Evolutionary conservation across 306 rosid species (phyloP), one percentile per base, ranked within the genome.

Genomic region (Calophaca sinica): DNA sequence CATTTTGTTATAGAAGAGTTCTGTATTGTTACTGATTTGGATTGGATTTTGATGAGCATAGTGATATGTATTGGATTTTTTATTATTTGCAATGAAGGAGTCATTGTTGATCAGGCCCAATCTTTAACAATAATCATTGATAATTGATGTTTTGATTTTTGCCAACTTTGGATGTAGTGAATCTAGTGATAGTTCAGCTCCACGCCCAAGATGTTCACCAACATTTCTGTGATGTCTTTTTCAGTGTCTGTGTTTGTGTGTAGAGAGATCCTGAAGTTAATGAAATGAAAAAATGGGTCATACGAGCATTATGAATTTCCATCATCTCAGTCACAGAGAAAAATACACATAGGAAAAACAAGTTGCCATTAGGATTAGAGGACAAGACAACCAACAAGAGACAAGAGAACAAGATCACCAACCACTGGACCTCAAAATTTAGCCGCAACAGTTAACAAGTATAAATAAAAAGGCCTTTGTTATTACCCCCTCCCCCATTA

Each of bases 21-120:
- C 74, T 86, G 84, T 84, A 85, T 68, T 87, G 80, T 68, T 52
- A 75, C 78, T 74, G 80, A 81, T 83, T 78, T 85, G 88, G 79
- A 79, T 78, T 86, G 85, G 86, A 63, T 63, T 75, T 67, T 75
- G 55, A 70, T 65, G 31, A 72, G 35, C 8, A 33, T 64, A 14
- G 52, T 42, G 62, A 9, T 55, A 67, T 53, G 74, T 57, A 39
- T 48, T 71, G 50, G 73, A 79, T 58, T 70, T 55, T 65, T 68
- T 39, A 50, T 65, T 65, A 5, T 31, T 54, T 59, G 73, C 49
- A 70, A 66, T 68, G 51, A 62, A 55, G n/a, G 45, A 70, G 13
- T 10, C 31, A 68, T 9, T 46, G 73, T 80, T 76, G 12, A 68
- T 60, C 38, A 32, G 38, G 28, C 28, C 4, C 49, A 48, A 48